Percentiles rank a stretch among this genome's conserved stretches.
Conservation (phyloP, 2,329 filamentous ascomycete species). For the Diaporthe sp. region DNA sequence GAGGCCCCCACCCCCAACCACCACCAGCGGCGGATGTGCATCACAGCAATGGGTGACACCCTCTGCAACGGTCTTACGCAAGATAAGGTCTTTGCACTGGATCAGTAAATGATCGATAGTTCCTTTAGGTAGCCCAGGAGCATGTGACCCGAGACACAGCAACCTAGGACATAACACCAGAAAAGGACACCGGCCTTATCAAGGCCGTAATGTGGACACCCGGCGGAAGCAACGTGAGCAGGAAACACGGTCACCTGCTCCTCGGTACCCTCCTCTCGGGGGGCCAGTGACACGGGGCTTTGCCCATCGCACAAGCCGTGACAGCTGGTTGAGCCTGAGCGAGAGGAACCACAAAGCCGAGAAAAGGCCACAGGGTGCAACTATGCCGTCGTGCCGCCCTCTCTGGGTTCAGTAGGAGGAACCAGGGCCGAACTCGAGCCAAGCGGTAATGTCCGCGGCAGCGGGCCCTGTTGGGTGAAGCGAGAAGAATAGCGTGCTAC, state of each 20-base stretch:
- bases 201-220: conserved; percentile 39
- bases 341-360: neutral
- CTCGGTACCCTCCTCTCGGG: neutral
- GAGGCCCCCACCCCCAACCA: neutral
- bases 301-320: neutral
- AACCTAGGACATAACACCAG: neutral
- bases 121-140: neutral
- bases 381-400: no score
- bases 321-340: neutral
- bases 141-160: conserved; percentile 11
- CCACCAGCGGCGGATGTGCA: conserved; percentile 8
- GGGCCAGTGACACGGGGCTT: neutral
- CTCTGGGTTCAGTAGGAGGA: neutral
- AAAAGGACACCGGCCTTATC: conserved; percentile 2
- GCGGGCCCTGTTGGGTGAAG: conserved; percentile 7
- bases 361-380: conserved; percentile 7
- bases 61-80: neutral
- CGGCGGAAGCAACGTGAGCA: conserved; percentile 36
- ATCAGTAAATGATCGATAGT: neutral
- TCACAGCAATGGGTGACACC: conserved; percentile 8
- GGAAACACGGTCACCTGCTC: conserved; percentile 21
- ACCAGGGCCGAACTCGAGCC: conserved; percentile 24
- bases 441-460: neutral
- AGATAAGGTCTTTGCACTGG: neutral
- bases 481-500: neutral